These are phyloP conservation scores for Starmerella sirachaensis DNA, from an alignment of 805 yeast genomes.

Conservation along the genomic window DNA sequence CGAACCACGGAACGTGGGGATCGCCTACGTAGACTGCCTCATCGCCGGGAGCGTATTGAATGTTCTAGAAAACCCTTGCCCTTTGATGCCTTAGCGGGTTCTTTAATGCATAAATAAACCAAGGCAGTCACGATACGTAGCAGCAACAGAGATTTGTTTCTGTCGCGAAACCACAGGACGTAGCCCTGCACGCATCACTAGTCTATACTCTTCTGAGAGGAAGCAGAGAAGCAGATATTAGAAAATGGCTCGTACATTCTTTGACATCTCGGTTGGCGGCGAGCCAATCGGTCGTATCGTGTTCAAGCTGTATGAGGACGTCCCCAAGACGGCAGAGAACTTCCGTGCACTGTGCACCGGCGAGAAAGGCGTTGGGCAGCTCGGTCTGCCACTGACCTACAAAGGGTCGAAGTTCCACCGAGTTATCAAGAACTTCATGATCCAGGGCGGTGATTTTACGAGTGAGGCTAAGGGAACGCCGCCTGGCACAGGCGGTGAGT, in stretches of 20 bases:
- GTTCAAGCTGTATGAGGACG: slow-evolving; percentile 56
- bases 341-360: slow-evolving; percentile 85
- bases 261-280: slow-evolving; percentile 69
- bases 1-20: no score
- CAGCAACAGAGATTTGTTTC: no score
- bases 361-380: slow-evolving; percentile 53
- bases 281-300: slow-evolving; percentile 61
- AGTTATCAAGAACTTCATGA: slow-evolving; percentile 74
- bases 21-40: no score
- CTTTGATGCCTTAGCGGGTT: no score
- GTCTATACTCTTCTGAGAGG: no score
- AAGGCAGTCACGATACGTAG: no score
- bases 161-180: no score
- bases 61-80: no score
- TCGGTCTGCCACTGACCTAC: slow-evolving; percentile 59
- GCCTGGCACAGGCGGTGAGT: slow-evolving; percentile 66
- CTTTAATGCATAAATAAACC: no score
- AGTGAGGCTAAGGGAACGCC: slow-evolving; percentile 30
- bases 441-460: slow-evolving; percentile 93
- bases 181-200: no score
- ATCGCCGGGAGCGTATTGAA: no score
- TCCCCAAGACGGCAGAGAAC: slow-evolving; percentile 82
- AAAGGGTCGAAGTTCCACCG: slow-evolving; percentile 89
- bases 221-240: not conserved
- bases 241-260: slow-evolving; percentile 13